phyloP scores from a whole-genome alignment of 495 filamentous ascomycete genomes.

The Penicillium daleae region DNA sequence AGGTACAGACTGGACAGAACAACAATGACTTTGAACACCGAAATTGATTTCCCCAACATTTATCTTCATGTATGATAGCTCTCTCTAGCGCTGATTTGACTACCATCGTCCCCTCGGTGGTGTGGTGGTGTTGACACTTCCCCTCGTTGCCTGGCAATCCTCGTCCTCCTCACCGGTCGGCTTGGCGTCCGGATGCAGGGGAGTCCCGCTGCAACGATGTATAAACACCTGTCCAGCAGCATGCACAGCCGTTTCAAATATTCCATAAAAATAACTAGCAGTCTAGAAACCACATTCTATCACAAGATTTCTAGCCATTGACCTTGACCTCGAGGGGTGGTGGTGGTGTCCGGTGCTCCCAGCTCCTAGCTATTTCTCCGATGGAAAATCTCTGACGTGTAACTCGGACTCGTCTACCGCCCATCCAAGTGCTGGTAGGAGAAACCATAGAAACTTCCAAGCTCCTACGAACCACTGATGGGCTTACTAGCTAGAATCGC shows the following conservation, averaged over 20 bases:
- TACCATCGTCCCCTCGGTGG: neutral
- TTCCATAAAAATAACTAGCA: neutral
- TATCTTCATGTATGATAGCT: neutral
- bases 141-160: slow-evolving; percentile 36
- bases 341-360: slow-evolving; percentile 19
- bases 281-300: neutral
- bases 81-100: neutral
- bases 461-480: neutral
- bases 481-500: neutral
- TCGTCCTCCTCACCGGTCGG: slow-evolving; percentile 41
- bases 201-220: neutral
- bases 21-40: neutral
- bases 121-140: slow-evolving; percentile 18
- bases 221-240: slow-evolving; percentile 1
- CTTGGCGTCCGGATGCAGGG: slow-evolving; percentile 48
- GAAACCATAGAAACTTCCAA: neutral
- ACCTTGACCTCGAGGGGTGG: neutral
- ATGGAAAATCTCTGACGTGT: slow-evolving; percentile 46
- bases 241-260: neutral
- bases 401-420: slow-evolving; percentile 23
- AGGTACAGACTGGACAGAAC: neutral
- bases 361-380: slow-evolving; percentile 12
- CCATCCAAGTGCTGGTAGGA: slow-evolving; percentile 10
- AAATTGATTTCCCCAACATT: neutral
- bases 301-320: neutral